phyloP scores from a whole-genome alignment of 805 yeast genomes.

The Ogataea ganodermae region DNA sequence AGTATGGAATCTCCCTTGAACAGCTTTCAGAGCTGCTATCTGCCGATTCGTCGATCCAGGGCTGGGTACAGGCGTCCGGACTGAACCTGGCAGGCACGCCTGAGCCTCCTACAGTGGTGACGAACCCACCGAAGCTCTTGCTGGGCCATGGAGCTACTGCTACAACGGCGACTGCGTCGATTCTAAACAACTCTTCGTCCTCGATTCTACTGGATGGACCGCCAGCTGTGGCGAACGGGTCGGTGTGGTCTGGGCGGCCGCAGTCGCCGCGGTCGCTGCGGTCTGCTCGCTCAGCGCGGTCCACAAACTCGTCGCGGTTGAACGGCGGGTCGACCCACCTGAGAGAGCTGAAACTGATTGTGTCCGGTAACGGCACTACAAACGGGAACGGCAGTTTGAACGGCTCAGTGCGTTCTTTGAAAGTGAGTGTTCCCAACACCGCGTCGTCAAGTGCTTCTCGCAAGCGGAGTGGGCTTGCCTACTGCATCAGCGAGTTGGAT shows the following conservation, averaged over 20 bases:
- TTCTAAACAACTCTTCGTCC: slow-evolving; percentile 21
- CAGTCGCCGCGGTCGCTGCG: background rate
- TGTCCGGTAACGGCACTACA: slow-evolving; percentile 15
- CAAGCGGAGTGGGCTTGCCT: slow-evolving; percentile 24
- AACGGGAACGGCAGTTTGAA: slow-evolving; percentile 1
- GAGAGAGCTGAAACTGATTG: slow-evolving; percentile 39
- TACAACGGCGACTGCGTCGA: slow-evolving; percentile 18
- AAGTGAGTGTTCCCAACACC: slow-evolving; percentile 10
- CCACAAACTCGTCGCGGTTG: slow-evolving; percentile 17
- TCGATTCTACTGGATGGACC: slow-evolving; percentile 14
- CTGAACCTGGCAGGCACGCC: slow-evolving; percentile 8
- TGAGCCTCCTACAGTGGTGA: slow-evolving; percentile 12
- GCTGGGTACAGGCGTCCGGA: slow-evolving; percentile 21
- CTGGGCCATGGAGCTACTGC: slow-evolving; percentile 22
- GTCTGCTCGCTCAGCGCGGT: slow-evolving; percentile 6
- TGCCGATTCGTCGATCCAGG: slow-evolving; percentile 10
- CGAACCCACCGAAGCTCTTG: slow-evolving; percentile 21
- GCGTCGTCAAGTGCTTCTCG: slow-evolving; percentile 11
- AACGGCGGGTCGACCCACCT: slow-evolving; percentile 35
- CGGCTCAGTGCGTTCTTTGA: slow-evolving; percentile 11
- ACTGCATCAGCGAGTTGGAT: slow-evolving; percentile 23
- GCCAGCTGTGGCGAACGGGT: slow-evolving; percentile 14
- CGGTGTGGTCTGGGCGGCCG: slow-evolving; percentile 9
- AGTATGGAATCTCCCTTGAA: slow-evolving; percentile 5
- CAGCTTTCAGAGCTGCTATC: slow-evolving; percentile 12